Percentiles rank a stretch among this genome's conserved stretches.
Conservation (phyloP, 2,329 filamentous ascomycete species). For the Paecilomyces dactylethromorphus region DNA sequence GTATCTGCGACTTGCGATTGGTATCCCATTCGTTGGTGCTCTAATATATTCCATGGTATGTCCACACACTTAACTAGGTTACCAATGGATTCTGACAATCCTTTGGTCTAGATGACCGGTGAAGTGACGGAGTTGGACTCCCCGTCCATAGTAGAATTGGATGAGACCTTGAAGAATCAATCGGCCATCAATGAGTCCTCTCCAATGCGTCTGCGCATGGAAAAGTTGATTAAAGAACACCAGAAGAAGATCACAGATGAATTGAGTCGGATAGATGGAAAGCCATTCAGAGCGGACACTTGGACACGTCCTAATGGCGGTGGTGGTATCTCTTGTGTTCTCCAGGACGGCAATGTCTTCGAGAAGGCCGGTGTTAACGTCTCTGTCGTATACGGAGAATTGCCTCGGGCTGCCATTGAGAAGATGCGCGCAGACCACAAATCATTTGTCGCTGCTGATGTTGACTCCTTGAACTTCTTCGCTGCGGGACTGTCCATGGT, state of each 20-base stretch:
- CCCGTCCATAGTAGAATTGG: constrained; percentile 74
- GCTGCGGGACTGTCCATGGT: constrained; percentile 90
- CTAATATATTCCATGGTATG: constrained; percentile 48
- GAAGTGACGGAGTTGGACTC: constrained; percentile 32
- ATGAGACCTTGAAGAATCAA: constrained; percentile 73
- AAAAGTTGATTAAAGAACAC: constrained; percentile 88
- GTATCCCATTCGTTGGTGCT: constrained; percentile 42
- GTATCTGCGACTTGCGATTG: constrained; percentile 43
- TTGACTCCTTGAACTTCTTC: constrained; percentile 88
- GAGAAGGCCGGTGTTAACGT: constrained; percentile 97
- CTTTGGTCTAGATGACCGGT: constrained; percentile 23
- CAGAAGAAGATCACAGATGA: constrained; percentile 81
- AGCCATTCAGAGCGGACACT: constrained; percentile 72
- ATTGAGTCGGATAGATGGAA: constrained; percentile 77
- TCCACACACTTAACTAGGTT: neutral
- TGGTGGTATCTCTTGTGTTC: constrained; percentile 86
- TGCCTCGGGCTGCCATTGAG: constrained; percentile 79
- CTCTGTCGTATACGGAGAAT: constrained; percentile 85
- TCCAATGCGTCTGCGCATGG: constrained; percentile 97
- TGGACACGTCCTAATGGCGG: constrained; percentile 86
- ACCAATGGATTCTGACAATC: neutral
- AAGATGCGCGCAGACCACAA: constrained; percentile 96
- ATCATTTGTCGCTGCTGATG: constrained; percentile 66
- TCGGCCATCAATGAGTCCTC: constrained; percentile 67
- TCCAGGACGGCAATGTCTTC: constrained; percentile 94